Base-by-base conservation (phyloP, 1,284 basidiomycete genomes). In the Leccinum angustisporum region DNA sequence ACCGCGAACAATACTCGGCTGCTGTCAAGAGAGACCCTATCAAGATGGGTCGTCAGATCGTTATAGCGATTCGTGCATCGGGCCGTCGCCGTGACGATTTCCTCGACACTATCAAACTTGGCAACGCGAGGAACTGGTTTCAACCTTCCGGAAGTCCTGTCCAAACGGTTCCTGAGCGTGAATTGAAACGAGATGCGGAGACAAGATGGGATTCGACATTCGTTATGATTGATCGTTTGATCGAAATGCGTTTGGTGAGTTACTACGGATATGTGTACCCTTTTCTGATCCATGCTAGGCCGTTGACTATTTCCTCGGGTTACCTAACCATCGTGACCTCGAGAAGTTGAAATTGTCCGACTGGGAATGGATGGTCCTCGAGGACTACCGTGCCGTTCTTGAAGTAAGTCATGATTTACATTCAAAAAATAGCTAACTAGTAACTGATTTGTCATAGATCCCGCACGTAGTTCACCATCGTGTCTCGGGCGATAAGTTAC, bases 341-440 rank as follows among this genome's bases (percentile, higher is more conserved):
- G 14, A 36, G n/a, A 31, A 43, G 40, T 60, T 51, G 48, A 56
- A 27, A 30, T 21, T 61, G n/a, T 56, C 54, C n/a, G 18, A 31
- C 9, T 18, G 21, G 31, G 52, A 59, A 21, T 59, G 51, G 52
- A 16, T 27, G 10, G 58, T 59, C 6, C 53, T 59, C 10, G 18
- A 54, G 18, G 51, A 59, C 52, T 54, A 43, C 30, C 25, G 46
- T 31, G 18, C 6, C 18, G 33, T 58, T 27, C 51, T 58, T 21
- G 31, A 52, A 11, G 48, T 50, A 18, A 61, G 33, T 43, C 7
- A 8, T 43, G 4, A 18, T 18, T 11, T 48, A 11, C 18, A 10
- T 48, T 21, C n/a, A 48, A 11, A 48, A 34, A 34, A 34, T 34
- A 34, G 34, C 34, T 27, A 27, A 27, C 25, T 27, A 27, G 25